phyloP scores from a whole-genome alignment of 2,329 filamentous ascomycete genomes.

The Botrytis squamosa region DNA sequence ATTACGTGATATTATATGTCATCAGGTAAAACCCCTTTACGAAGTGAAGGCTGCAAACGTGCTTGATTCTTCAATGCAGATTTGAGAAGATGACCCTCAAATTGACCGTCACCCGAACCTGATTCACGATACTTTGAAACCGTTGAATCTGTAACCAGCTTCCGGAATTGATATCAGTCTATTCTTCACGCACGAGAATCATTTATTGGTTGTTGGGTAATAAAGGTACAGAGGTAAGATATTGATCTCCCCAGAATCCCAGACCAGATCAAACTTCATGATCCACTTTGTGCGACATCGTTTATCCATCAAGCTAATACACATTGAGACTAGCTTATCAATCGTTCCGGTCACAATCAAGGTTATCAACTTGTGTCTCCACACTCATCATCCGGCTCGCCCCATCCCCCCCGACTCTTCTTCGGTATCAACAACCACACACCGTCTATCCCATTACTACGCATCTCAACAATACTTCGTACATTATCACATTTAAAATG shows the following conservation, averaged over 20 bases:
- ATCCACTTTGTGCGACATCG: neutral
- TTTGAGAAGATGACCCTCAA: neutral
- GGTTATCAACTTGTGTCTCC: conserved; percentile 13
- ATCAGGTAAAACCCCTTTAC: neutral
- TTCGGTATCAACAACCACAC: neutral
- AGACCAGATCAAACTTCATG: neutral
- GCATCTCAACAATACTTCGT: conserved; percentile 21
- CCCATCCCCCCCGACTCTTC: neutral
- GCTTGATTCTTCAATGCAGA: conserved; percentile 11
- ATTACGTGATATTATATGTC: conserved; percentile 6
- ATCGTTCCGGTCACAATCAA: conserved; percentile 14
- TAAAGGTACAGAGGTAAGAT: neutral
- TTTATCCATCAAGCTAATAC: neutral
- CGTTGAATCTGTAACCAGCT: neutral
- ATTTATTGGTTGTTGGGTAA: neutral
- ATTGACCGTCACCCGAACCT: neutral
- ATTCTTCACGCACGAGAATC: conserved; percentile 4
- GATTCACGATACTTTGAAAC: neutral
- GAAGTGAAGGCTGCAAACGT: conserved; percentile 8
- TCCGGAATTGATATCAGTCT: neutral
- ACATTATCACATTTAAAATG: conserved; percentile 31
- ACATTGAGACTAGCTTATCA: neutral
- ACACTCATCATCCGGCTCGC: conserved; percentile 1
- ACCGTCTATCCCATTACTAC: neutral
- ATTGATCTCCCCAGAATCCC: conserved; percentile 6